Base-by-base conservation (phyloP, 352 stramenopile species). In the Phytophthora aleatoria region DNA sequence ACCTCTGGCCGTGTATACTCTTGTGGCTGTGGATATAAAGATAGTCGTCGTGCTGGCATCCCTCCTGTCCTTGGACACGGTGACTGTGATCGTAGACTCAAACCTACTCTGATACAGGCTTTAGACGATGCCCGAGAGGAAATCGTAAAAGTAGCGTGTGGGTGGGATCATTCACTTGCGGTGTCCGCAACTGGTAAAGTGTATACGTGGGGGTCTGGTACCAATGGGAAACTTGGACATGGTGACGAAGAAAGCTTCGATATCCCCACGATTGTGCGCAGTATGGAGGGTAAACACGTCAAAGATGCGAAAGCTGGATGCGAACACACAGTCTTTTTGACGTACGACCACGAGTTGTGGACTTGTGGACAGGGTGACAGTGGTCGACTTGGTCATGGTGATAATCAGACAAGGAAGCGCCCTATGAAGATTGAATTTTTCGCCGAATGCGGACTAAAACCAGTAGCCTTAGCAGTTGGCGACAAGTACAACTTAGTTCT, bases 401-500 rank as follows among this genome's bases (percentile, higher is more conserved):
- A 94, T 53, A 89, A 61, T 35, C 42, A 76, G 36, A 91, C 85
- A 9, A 64, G 71, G 0, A 95, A 94, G 57, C 38, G 62, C 0
- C 87, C 87, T 12, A 87, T 77, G 3, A 59, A 71, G 51, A 67
- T 95, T 30, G 81, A 92, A 13, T 48, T 78, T 6, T 91, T 93
- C 54, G 50, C 60, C 0, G 62, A 85, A 16, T 76, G 57, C 11
- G 77, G 75, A 0, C 28, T 91, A 8, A 76, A 77, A 30, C 81
- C 85, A 5, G 77, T 95, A 8, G 79, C 85, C 10, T 90, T 94
- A 41, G 87, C 87, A 20, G 87, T 94, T 10, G 87, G 87, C 9
- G 87, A 95, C 68, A 95, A 95, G 61, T 95, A 95, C 50, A 95
- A 94, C 31, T 70, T 95, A 7, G 68, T 95, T 38, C 59, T 95